Evolutionary conservation across 2,329 filamentous ascomycete species (phyloP).

Genomic region (Pezicula radicicola): DNA sequence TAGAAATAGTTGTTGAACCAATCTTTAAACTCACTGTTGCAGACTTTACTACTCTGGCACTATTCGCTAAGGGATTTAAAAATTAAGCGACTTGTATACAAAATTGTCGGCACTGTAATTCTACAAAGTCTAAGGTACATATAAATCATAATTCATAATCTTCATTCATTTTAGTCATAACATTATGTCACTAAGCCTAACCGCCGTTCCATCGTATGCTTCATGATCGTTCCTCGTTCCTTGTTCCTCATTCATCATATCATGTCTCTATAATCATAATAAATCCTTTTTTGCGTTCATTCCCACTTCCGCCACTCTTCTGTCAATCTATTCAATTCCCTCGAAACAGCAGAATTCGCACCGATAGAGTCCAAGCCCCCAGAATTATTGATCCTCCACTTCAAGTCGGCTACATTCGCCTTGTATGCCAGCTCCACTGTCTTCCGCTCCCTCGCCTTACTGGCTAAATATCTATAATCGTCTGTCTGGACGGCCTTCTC

Average conservation of each 20-base stretch:
- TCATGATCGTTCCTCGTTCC: background rate
- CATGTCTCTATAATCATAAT: background rate
- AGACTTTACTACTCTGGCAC: too few relatives aligned
- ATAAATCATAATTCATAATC: background rate
- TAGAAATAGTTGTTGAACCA: too few relatives aligned
- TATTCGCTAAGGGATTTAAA: too few relatives aligned
- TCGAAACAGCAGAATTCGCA: slow-evolving; percentile 15
- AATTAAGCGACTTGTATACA: too few relatives aligned
- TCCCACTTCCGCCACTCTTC: slow-evolving; percentile 52
- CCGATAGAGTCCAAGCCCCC: background rate
- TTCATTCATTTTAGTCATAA: slow-evolving; percentile 7
- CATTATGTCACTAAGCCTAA: background rate
- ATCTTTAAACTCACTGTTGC: too few relatives aligned
- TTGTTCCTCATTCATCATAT: background rate
- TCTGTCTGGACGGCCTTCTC: slow-evolving; percentile 60
- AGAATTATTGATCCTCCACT: slow-evolving; percentile 9
- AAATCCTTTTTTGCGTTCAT: slow-evolving; percentile 20
- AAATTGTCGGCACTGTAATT: too few relatives aligned
- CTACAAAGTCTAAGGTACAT: too few relatives aligned
- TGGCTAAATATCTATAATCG: slow-evolving; percentile 62
- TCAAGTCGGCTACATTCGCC: slow-evolving; percentile 16
- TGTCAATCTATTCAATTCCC: slow-evolving; percentile 43
- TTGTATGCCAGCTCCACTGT: slow-evolving; percentile 20
- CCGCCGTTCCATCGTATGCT: too few relatives aligned
- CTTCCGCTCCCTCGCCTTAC: slow-evolving; percentile 54